A percentile compares a stretch with the other conserved stretches of the same genome.
phyloP scores from a whole-genome alignment of 2,329 filamentous ascomycete genomes.

The Cercospora brassicicola region DNA sequence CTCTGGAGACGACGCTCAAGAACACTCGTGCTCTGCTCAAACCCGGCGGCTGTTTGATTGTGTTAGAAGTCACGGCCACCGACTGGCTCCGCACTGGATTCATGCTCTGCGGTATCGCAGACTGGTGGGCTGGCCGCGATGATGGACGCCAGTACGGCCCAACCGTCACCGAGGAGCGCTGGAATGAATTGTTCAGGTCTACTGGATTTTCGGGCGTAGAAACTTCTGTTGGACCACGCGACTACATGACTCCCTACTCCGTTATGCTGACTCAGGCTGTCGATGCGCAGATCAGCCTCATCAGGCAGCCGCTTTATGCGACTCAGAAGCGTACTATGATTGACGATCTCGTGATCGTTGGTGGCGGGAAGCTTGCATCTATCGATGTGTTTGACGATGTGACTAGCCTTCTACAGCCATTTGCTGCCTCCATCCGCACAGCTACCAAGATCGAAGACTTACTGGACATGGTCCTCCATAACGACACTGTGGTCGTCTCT shows the following conservation, averaged over 20 bases:
- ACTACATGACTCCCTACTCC: background rate
- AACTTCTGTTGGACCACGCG: background rate
- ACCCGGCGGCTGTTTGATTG: slow-evolving; percentile 28
- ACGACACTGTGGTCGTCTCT: slow-evolving; percentile 1
- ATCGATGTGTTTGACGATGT: background rate
- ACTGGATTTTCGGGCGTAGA: slow-evolving; percentile 1
- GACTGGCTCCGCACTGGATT: background rate
- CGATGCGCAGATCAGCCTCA: background rate
- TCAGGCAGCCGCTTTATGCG: background rate
- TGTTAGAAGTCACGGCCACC: slow-evolving; percentile 17
- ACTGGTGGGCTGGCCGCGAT: background rate
- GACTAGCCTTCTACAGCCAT: background rate
- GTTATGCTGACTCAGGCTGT: background rate
- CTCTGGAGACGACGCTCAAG: slow-evolving; percentile 20
- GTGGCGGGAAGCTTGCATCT: background rate
- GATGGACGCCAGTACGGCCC: slow-evolving; percentile 28
- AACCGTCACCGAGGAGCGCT: slow-evolving; percentile 26
- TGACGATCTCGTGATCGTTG: background rate
- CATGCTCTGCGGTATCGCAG: background rate
- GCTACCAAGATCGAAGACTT: background rate
- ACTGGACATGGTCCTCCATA: background rate
- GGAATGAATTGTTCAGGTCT: slow-evolving; percentile 35
- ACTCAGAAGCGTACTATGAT: background rate
- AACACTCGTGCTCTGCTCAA: slow-evolving; percentile 31
- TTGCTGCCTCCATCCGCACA: background rate